These are phyloP conservation scores for Scutellaria baicalensis DNA, from an alignment of 257 asterid genomes.

Conservation along the genomic window DNA sequence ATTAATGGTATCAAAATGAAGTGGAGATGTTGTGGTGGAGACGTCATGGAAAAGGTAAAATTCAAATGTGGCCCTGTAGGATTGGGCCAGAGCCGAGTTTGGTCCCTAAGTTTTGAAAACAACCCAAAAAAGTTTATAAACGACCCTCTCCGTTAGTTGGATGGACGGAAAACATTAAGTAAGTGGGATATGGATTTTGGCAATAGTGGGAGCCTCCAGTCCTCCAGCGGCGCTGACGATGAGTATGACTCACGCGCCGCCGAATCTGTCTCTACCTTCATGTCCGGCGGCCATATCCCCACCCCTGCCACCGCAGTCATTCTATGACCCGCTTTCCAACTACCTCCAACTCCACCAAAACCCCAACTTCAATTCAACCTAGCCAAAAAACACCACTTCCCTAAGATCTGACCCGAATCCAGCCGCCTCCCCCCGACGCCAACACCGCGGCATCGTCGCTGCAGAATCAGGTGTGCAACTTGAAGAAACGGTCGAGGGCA, in stretches of 20 bases:
- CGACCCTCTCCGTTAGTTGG: no score
- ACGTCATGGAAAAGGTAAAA: no score
- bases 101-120: no score
- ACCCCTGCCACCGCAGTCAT: constrained; percentile 12
- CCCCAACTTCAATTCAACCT: constrained; percentile 6
- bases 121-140: no score
- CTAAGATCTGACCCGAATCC: constrained; percentile 37
- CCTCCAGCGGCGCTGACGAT: constrained; percentile 75
- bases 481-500: constrained; percentile 81
- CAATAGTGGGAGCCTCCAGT: constrained; percentile 67
- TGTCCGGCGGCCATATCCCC: constrained; percentile 17
- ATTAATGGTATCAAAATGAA: constrained; percentile 4
- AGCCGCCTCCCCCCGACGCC: neutral
- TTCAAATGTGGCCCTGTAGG: no score
- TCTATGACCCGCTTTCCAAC: constrained; percentile 46
- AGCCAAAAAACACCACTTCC: constrained; percentile 25
- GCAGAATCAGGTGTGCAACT: constrained; percentile 39
- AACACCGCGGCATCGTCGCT: neutral
- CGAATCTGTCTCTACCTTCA: constrained; percentile 22
- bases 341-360: constrained; percentile 26
- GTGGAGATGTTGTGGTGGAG: neutral
- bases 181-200: constrained; percentile 68
- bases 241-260: constrained; percentile 79
- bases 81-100: no score
- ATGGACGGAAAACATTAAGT: no score